phyloP scores from a whole-genome alignment of 148 eudicot genomes.

The Rheum nobile region DNA sequence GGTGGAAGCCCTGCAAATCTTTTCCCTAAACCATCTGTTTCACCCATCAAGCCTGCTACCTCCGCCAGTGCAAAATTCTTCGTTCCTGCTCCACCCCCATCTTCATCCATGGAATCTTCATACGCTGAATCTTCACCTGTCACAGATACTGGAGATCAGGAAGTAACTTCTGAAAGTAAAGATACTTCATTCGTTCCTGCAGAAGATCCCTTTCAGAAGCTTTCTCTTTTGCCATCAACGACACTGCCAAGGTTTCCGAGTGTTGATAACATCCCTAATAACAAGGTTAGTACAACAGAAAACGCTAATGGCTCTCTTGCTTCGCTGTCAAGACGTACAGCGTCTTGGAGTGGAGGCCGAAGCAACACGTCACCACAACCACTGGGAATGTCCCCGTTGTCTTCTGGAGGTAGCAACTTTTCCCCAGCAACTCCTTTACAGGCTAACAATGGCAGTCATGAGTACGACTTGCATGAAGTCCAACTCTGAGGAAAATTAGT shows the following conservation, averaged over 20 bases:
- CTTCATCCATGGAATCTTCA: conserved; percentile 22
- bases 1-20: conserved; percentile 55
- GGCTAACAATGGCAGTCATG: conserved; percentile 34
- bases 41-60: conserved; percentile 42
- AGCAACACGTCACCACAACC: conserved; percentile 24
- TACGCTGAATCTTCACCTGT: conserved; percentile 7
- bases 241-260: conserved; percentile 63
- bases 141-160: conserved; percentile 13
- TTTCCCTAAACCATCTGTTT: conserved; percentile 61
- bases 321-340: conserved; percentile 56
- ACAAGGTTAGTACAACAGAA: conserved; percentile 7
- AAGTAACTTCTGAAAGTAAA: conserved; percentile 19
- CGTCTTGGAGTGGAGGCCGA: conserved; percentile 70
- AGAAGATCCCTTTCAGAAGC: conserved; percentile 31
- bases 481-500: conserved; percentile 36
- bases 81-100: conserved; percentile 51
- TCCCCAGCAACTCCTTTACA: conserved; percentile 21
- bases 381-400: conserved; percentile 38
- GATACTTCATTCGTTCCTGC: conserved; percentile 23
- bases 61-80: conserved; percentile 56
- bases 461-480: conserved; percentile 85
- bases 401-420: conserved; percentile 25
- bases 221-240: conserved; percentile 30
- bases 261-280: conserved; percentile 49
- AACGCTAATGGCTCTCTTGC: conserved; percentile 19